Conservation (phyloP, 352 stramenopile genomes). For the Phytophthora aleatoria region DNA sequence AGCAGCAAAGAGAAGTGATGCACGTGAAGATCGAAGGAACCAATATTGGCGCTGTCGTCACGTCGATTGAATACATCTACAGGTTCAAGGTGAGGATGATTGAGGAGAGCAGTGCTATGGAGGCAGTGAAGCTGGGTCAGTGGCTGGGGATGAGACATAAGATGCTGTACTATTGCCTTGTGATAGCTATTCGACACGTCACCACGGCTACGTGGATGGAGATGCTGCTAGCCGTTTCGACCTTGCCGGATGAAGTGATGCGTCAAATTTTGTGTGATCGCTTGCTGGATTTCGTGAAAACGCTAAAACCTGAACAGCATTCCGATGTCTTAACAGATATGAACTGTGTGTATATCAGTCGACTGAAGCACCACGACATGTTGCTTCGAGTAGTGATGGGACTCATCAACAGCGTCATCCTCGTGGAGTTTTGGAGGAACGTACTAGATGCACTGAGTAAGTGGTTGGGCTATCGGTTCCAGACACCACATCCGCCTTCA, state of each 20-base stretch:
- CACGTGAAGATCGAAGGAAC: slow-evolving; percentile 51
- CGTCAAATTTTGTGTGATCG: slow-evolving; percentile 31
- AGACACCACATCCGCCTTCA: slow-evolving; percentile 31
- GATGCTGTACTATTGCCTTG: slow-evolving; percentile 53
- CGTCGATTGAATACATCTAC: slow-evolving; percentile 65
- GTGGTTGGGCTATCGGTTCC: slow-evolving; percentile 30
- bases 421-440: slow-evolving; percentile 56
- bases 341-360: slow-evolving; percentile 14
- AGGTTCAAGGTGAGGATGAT: slow-evolving; percentile 42
- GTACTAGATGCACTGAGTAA: slow-evolving; percentile 37
- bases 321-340: slow-evolving; percentile 24
- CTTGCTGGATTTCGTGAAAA: slow-evolving; percentile 34
- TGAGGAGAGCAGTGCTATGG: slow-evolving; percentile 33
- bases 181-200: slow-evolving; percentile 33
- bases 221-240: slow-evolving; percentile 35
- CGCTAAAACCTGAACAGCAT: slow-evolving; percentile 26
- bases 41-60: slow-evolving; percentile 48
- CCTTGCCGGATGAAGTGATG: slow-evolving; percentile 24
- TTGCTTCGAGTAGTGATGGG: slow-evolving; percentile 43
- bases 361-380: slow-evolving; percentile 30
- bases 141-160: slow-evolving; percentile 45
- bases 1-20: slow-evolving; percentile 22
- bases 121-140: slow-evolving; percentile 47
- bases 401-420: slow-evolving; percentile 49
- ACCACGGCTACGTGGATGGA: slow-evolving; percentile 54